Percentiles rank a stretch among this genome's conserved stretches.
Evolutionary conservation across 208 protist genomes (phyloP).

Genomic region (Porcisia deanei): DNA sequence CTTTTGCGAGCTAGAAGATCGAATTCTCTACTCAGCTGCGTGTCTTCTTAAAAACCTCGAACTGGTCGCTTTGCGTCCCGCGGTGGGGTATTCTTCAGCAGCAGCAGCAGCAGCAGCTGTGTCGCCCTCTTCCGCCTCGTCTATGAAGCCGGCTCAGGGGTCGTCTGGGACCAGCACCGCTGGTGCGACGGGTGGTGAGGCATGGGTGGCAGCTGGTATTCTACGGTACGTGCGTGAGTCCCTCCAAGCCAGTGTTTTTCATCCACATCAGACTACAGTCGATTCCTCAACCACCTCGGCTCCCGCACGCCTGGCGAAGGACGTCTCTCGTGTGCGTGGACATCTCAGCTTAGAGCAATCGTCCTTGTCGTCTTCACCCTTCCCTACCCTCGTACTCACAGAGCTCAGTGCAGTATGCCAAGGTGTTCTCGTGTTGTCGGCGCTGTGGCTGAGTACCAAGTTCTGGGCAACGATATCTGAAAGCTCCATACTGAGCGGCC

Average conservation of each 20-base stretch:
- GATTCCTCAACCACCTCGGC: neutral
- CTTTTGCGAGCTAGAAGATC: neutral
- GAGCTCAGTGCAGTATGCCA: neutral
- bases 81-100: neutral
- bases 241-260: neutral
- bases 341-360: neutral
- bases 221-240: neutral
- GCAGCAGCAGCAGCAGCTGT: no score
- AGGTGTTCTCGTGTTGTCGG: slow-evolving; percentile 13
- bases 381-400: slow-evolving; percentile 1
- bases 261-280: neutral
- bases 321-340: neutral
- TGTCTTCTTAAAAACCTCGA: neutral
- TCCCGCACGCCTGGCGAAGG: neutral
- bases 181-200: neutral
- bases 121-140: neutral
- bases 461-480: slow-evolving; percentile 16
- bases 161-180: neutral
- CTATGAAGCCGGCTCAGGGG: neutral
- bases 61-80: slow-evolving; percentile 1
- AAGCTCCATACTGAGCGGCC: slow-evolving; percentile 1
- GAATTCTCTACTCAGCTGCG: slow-evolving; percentile 3
- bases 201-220: neutral
- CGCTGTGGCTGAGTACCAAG: slow-evolving; percentile 32
- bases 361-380: neutral